Percentiles rank a stretch among this genome's conserved stretches.
phyloP scores from a whole-genome alignment of 2,329 filamentous ascomycete species.

The Mycosphaerella sp. region DNA sequence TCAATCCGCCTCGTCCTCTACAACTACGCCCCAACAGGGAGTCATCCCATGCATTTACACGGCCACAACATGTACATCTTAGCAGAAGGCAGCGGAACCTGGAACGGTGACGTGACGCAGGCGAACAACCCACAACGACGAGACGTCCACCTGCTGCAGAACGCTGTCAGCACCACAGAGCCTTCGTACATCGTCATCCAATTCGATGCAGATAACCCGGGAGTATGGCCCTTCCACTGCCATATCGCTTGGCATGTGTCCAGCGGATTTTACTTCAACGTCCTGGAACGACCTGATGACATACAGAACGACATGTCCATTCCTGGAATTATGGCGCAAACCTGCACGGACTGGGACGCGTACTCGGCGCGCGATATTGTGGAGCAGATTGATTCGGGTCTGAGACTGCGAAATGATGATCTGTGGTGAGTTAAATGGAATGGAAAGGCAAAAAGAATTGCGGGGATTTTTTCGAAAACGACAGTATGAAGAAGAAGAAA shows the following conservation, averaged over 20 bases:
- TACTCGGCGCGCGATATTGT: slow-evolving; percentile 28
- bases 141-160: slow-evolving; percentile 46
- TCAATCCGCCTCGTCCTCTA: slow-evolving; percentile 40
- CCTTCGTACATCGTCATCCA: slow-evolving; percentile 39
- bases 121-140: slow-evolving; percentile 47
- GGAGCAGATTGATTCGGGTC: slow-evolving; percentile 34
- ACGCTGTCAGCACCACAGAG: slow-evolving; percentile 24
- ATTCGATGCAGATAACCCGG: slow-evolving; percentile 47
- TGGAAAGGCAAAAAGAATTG: not conserved
- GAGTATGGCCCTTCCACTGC: slow-evolving; percentile 35
- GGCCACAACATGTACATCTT: slow-evolving; percentile 46
- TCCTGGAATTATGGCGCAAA: slow-evolving; percentile 31
- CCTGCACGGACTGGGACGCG: slow-evolving; percentile 32
- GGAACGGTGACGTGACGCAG: slow-evolving; percentile 38
- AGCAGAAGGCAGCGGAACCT: slow-evolving; percentile 37
- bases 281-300: slow-evolving; percentile 29
- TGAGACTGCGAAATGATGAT: slow-evolving; percentile 9
- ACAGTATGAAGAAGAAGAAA: too few species aligned
- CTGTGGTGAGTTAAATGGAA: not conserved
- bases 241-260: slow-evolving; percentile 35
- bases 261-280: slow-evolving; percentile 30
- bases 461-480: too few species aligned
- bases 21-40: slow-evolving; percentile 36
- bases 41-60: slow-evolving; percentile 49
- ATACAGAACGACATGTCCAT: slow-evolving; percentile 28